Evolutionary conservation across 2,329 filamentous ascomycete genomes (phyloP).

Genomic region (Hypoxylon sp.): DNA sequence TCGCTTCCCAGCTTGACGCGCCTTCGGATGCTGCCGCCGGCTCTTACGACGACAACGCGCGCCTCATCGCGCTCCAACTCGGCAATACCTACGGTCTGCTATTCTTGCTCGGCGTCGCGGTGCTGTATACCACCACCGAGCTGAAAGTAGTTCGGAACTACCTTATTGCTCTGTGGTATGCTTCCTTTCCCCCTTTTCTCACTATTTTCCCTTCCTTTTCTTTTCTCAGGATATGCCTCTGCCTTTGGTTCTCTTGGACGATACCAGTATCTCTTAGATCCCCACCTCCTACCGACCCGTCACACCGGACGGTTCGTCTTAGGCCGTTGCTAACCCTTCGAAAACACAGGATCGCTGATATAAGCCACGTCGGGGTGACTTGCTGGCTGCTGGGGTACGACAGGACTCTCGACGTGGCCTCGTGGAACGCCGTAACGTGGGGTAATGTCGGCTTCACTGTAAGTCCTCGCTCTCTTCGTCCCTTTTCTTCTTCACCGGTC

Average conservation of each 20-base stretch:
- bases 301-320: background rate
- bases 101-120: constrained; percentile 68
- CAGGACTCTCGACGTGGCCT: constrained; percentile 58
- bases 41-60: constrained; percentile 54
- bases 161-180: constrained; percentile 65
- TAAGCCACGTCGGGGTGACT: constrained; percentile 72
- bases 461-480: constrained; percentile 39
- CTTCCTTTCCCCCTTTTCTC: constrained; percentile 34
- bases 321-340: background rate
- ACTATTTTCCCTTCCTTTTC: background rate
- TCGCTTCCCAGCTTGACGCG: constrained; percentile 62
- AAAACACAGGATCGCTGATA: constrained; percentile 60
- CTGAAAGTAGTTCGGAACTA: constrained; percentile 72
- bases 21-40: constrained; percentile 48
- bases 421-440: constrained; percentile 76
- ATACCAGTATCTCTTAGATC: background rate
- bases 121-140: constrained; percentile 71
- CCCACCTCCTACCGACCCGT: background rate
- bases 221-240: background rate
- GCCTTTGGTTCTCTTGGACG: background rate
- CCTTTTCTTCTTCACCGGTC: background rate
- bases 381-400: constrained; percentile 65
- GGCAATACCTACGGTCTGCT: constrained; percentile 75
- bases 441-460: constrained; percentile 75
- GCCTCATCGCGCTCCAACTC: constrained; percentile 70